Percentiles rank a stretch among this genome's conserved stretches.
Conservation (phyloP, 345 rosid genomes). For the Mangifera indica region DNA sequence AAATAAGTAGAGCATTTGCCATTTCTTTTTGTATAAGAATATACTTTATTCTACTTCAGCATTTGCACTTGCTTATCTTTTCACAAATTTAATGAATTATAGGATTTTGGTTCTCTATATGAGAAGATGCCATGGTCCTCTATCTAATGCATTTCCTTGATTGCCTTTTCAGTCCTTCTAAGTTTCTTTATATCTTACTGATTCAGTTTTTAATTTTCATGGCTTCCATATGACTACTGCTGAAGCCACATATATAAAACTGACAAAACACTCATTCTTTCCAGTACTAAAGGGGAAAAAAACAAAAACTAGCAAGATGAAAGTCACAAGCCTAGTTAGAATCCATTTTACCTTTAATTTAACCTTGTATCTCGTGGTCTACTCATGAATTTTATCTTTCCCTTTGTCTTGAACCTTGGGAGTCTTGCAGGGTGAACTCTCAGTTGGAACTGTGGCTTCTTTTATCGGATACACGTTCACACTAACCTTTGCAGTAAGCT, state of each 20-base stretch:
- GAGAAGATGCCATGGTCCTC: not conserved
- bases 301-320: not conserved
- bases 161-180: not conserved
- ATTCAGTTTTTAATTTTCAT: not conserved
- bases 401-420: not conserved
- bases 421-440: conserved; percentile 73
- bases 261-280: not conserved
- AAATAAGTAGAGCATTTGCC: not conserved
- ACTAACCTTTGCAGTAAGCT: conserved; percentile 85
- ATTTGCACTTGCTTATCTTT: conserved; percentile 6
- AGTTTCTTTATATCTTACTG: not conserved
- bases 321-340: not conserved
- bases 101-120: not conserved
- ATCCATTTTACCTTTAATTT: not conserved
- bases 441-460: conserved; percentile 89
- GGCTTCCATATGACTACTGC: not conserved
- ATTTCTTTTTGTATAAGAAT: not conserved
- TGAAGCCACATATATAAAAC: not conserved
- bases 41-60: not conserved
- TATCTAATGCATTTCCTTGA: conserved; percentile 1
- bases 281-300: not conserved
- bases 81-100: not conserved
- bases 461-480: conserved; percentile 96
- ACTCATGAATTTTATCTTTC: conserved; percentile 5
- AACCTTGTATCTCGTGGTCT: not conserved